Evolutionary conservation across 2,329 filamentous ascomycete species (phyloP), one percentile per base, ranked within the genome.

Genomic region (Hymenoscyphus salicellus): DNA sequence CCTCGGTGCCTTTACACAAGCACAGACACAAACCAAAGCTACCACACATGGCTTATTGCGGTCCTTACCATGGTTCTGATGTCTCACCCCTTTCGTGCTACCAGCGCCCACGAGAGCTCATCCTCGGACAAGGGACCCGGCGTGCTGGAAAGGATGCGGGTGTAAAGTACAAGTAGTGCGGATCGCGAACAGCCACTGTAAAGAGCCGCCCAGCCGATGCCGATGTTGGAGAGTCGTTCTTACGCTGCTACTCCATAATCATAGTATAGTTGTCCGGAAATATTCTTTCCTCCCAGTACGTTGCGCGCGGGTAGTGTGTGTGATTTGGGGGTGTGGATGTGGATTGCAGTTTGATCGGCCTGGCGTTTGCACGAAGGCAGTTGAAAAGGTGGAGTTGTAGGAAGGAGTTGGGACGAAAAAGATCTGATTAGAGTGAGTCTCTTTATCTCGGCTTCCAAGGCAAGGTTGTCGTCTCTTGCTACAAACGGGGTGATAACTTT

Each of bases 91-190:
- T 46, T 57, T 58, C 56, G 52, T 28, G 41, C 55, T 28, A 26
- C 43, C 61, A 30, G 58, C 10, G n/a, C 43, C 43, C 43, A 49
- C 43, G 38, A 56, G 23, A 41, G 36, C 58, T 16, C 20, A 56
- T 23, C 33, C 20, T 46, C 33, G 23, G 46, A 59, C 60, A 26
- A 52, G 38, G 32, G 63, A 61, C 63, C 63, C 63, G 56, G 58
- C 30, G 55, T 32, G 28, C 36, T 65, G 63, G 63, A 33, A 23
- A 64, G 58, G 26, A 61, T 57, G 63, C 36, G 59, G 49, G 49
- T 55, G 20, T 26, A 23, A 23, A 52, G 46, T 52, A 52, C 20
- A 52, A 38, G 36, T 38, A 38, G 36, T 38, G 36, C 46, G 46
- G 23, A 52, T 52, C 11, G 46, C 46, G 46, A 14, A 52, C 46